A percentile compares a stretch with the other conserved stretches of the same genome.
Evolutionary conservation across 2,329 filamentous ascomycete genomes (phyloP).

Genomic region (Xylaria sp.): DNA sequence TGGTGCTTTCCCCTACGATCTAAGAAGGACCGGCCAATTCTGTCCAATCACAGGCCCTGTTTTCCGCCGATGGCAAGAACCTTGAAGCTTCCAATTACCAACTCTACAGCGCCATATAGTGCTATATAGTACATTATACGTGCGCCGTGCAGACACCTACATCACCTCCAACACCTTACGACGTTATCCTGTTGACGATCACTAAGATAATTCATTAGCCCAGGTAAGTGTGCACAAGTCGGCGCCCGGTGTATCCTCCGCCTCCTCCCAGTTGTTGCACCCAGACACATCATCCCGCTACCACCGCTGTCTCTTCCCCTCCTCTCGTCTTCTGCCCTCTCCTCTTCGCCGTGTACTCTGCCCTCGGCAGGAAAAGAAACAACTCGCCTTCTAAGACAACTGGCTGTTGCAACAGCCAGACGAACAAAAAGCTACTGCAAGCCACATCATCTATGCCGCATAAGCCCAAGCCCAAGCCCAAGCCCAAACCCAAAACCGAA

Average conservation of each 20-base stretch:
- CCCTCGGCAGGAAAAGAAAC: background rate
- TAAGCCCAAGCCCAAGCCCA: background rate
- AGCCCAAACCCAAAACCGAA: background rate
- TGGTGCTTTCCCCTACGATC: conserved; percentile 4
- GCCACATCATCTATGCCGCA: conserved; percentile 4
- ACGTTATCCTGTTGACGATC: conserved; percentile 17
- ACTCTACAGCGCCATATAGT: background rate
- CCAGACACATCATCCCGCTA: background rate
- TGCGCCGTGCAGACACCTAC: conserved; percentile 3
- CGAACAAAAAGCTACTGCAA: conserved; percentile 8
- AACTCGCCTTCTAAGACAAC: conserved; percentile 1
- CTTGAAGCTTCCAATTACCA: conserved; percentile 1
- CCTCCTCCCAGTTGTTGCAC: background rate
- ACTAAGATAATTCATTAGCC: conserved; percentile 7
- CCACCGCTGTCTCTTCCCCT: background rate
- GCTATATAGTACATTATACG: no score
- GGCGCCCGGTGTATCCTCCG: background rate
- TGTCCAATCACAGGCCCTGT: conserved; percentile 16
- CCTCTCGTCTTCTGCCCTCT: background rate
- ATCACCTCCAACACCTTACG: background rate
- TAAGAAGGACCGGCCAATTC: background rate
- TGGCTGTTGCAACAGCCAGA: conserved; percentile 8
- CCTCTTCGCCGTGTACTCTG: background rate
- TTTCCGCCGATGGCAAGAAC: background rate
- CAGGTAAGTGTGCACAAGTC: conserved; percentile 3